These are phyloP conservation scores for Corchorus capsularis DNA, from an alignment of 345 rosid genomes.

Conservation along the genomic window DNA sequence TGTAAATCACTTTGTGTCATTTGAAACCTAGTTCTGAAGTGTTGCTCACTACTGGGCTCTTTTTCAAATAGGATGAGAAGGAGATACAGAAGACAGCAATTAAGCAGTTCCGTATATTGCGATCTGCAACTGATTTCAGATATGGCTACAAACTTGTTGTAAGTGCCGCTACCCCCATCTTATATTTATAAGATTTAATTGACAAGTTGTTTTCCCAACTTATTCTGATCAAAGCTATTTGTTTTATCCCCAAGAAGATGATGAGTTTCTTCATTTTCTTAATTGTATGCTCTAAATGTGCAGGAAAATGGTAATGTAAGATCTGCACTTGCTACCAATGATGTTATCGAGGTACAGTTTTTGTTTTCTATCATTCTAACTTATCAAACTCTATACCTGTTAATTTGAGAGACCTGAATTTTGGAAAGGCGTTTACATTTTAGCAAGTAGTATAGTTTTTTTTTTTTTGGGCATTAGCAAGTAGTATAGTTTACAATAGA, in stretches of 20 bases:
- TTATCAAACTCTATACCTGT: background rate
- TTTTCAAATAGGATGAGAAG: constrained; percentile 73
- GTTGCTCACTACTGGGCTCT: constrained; percentile 17
- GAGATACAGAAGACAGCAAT: constrained; percentile 86
- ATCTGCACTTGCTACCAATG: constrained; percentile 69
- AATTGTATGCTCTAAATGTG: constrained; percentile 22
- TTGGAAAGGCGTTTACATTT: background rate
- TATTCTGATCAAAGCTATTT: background rate
- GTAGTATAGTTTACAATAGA: background rate
- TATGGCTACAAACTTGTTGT: constrained; percentile 97
- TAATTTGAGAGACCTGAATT: background rate
- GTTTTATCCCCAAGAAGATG: background rate
- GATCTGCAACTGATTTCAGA: constrained; percentile 75
- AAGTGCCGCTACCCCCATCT: constrained; percentile 23
- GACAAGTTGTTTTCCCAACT: background rate
- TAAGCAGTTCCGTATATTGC: constrained; percentile 72
- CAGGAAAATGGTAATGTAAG: constrained; percentile 85
- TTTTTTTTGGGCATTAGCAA: no score
- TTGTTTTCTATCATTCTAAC: background rate
- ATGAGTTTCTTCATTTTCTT: background rate
- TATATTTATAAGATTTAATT: background rate
- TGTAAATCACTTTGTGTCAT: constrained; percentile 1
- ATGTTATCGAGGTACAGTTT: constrained; percentile 68
- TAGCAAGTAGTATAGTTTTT: background rate
- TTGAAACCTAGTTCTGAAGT: constrained; percentile 10